phyloP scores from a whole-genome alignment of 331 rosid species.

The Quercus phellos region DNA sequence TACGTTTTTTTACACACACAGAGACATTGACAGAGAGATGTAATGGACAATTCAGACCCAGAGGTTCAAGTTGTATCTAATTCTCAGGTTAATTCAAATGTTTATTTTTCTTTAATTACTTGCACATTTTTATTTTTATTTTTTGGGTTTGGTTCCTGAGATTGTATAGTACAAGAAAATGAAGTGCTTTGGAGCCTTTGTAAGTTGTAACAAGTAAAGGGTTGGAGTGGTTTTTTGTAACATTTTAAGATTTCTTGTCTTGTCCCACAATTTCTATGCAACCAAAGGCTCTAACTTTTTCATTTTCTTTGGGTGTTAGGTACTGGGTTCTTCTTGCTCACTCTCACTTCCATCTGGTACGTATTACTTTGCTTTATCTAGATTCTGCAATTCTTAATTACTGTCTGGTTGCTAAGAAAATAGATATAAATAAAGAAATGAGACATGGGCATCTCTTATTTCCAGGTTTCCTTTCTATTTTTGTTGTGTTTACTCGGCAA shows the following conservation, averaged over 20 bases:
- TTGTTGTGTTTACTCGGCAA: background rate
- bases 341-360: slow-evolving; percentile 55
- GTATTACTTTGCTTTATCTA: slow-evolving; percentile 15
- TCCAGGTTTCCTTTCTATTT: background rate
- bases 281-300: slow-evolving; percentile 1
- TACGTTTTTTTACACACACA: background rate
- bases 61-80: slow-evolving; percentile 14
- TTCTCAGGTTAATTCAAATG: slow-evolving; percentile 41
- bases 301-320: slow-evolving; percentile 25
- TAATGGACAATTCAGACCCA: slow-evolving; percentile 37
- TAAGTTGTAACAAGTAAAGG: background rate
- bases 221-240: background rate
- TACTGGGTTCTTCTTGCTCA: slow-evolving; percentile 25
- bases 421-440: background rate
- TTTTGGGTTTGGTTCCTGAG: slow-evolving; percentile 19
- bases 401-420: background rate
- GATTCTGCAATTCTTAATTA: background rate
- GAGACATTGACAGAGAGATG: background rate
- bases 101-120: background rate
- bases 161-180: background rate
- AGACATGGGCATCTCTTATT: slow-evolving; percentile 6
- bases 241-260: background rate
- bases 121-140: background rate
- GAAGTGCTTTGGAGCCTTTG: background rate
- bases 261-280: background rate